A percentile compares a stretch with the other conserved stretches of the same genome.
Conservation (phyloP, 306 rosid species). For the Senna tora region DNA sequence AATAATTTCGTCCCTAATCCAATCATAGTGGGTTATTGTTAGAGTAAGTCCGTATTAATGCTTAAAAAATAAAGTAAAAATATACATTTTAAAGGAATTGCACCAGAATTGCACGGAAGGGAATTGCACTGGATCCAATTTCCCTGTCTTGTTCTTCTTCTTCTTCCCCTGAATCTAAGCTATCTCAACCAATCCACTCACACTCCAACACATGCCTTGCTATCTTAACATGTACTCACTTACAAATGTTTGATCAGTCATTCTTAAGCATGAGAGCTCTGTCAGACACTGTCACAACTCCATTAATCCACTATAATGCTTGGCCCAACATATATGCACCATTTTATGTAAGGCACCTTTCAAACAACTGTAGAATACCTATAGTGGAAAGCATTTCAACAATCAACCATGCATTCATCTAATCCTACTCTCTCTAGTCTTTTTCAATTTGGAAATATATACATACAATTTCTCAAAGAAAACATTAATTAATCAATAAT, state of each 20-base stretch:
- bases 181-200: no score
- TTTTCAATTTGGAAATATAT: background rate
- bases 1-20: no score
- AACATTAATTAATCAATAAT: background rate
- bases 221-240: constrained; percentile 19
- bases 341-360: constrained; percentile 38
- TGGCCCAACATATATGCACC: constrained; percentile 37
- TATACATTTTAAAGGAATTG: no score
- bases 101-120: no score
- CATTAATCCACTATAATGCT: constrained; percentile 30
- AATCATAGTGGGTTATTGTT: no score
- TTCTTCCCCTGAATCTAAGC: constrained; percentile 18
- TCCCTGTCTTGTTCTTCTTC: no score
- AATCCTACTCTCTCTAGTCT: constrained; percentile 4
- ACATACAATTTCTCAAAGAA: background rate
- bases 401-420: background rate
- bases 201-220: background rate
- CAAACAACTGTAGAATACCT: constrained; percentile 21
- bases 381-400: constrained; percentile 35
- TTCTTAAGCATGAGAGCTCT: constrained; percentile 20
- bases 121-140: no score
- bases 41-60: no score
- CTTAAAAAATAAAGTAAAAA: no score
- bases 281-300: constrained; percentile 20
- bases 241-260: constrained; percentile 22